Percentiles rank a stretch among this genome's conserved stretches.
Conservation (phyloP, 345 rosid genomes). For the Crucihimalaya himalaica region DNA sequence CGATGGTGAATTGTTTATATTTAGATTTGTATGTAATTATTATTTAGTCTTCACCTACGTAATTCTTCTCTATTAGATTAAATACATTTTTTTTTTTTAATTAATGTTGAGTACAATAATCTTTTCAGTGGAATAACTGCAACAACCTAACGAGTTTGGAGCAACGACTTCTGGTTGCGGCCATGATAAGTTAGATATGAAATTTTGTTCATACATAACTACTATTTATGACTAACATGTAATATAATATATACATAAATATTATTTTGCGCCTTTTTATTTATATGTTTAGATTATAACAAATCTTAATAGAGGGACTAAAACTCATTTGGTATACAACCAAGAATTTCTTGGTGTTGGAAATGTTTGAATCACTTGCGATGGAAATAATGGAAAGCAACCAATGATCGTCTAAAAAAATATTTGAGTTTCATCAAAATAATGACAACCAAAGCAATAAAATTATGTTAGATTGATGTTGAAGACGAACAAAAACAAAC, state of each 20-base stretch:
- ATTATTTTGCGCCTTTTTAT: not conserved
- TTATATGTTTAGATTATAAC: not conserved
- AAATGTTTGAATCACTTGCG: no score
- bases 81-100: not conserved
- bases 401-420: no score
- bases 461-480: no score
- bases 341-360: no score
- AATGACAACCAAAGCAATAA: no score
- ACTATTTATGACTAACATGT: not conserved
- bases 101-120: constrained; percentile 14
- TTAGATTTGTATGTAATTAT: constrained; percentile 10
- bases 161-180: constrained; percentile 45
- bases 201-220: constrained; percentile 13
- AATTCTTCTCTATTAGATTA: not conserved
- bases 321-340: no score
- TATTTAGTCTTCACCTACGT: constrained; percentile 10
- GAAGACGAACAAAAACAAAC: no score
- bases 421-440: no score
- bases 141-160: constrained; percentile 41
- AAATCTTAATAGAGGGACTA: not conserved
- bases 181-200: constrained; percentile 29
- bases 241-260: constrained; percentile 9
- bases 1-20: constrained; percentile 29
- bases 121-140: constrained; percentile 12
- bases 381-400: no score